Base-by-base conservation (phyloP, 306 rosid genomes). In the Fragaria iinumae region DNA sequence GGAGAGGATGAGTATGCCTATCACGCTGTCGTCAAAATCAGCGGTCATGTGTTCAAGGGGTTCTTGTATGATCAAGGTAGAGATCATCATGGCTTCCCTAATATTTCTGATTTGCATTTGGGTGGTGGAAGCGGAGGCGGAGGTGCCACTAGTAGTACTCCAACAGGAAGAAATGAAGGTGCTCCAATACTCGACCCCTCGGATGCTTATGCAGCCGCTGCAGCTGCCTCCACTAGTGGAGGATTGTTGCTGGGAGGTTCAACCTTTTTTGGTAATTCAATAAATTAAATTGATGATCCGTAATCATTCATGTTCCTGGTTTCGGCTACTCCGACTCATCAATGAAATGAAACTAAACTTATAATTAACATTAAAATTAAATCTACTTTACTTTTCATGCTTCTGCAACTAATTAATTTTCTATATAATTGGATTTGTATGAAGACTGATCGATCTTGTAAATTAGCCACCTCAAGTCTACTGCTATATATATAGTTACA, bases 11-110 rank as follows among this genome's bases (percentile, higher is more conserved):
- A 95, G 86, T 92, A 80, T 49, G 97, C 97, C 0, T 95, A 95
- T 80, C 96, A 95, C 23, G 96, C 98, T 0, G 92, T 87, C 18
- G 98, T 95, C 25, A 95, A 86, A 79, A 95, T 95, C 38, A 89
- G 85, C 3, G 98, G 98, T 1, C 98, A 88, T 79, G 96, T 95
- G 12, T 95, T 95, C 62, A 95, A 90, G 82, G 98, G 98, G 25
- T 80, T 92, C 78, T 86, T 92, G 9, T 86, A 89, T 80, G 97
- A 95, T 83, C 97, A 95, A 10, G 38, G 69, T 29, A 34, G 49
- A 25, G 38, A 10, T 64, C 83, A 87, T 53, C 91, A 91, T 21
- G 77, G 66, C 8, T 91, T 87, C 82, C 97, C 95, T 16, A 88
- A 91, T 67, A 65, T 94, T 0, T 89, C 98, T 0, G 93, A 91